Conservation (phyloP, 163 green algal genomes). For the Chloromonas sp. region DNA sequence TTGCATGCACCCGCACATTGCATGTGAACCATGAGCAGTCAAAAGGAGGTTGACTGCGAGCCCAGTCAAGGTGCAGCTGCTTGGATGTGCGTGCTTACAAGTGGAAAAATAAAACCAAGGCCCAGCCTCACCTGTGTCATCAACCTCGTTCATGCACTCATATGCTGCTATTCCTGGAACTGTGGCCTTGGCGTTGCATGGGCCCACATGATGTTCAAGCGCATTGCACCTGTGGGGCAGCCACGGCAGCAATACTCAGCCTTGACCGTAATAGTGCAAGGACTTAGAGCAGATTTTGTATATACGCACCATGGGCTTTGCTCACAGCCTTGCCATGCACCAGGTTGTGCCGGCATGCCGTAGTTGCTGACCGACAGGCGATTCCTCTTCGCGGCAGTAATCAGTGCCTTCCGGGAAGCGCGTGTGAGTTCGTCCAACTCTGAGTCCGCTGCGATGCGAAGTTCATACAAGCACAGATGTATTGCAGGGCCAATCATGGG, state of each 20-base stretch:
- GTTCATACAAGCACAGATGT: not conserved
- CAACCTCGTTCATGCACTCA: not conserved
- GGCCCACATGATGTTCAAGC: not conserved
- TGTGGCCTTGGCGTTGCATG: not conserved
- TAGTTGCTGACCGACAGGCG: not conserved
- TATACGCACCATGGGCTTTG: not conserved
- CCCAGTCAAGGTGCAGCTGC: too few species aligned
- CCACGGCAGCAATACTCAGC: too few species aligned
- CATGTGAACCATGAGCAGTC: too few species aligned
- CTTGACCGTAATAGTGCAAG: too few species aligned
- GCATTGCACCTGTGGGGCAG: not conserved
- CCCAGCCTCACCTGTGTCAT: not conserved
- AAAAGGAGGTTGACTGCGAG: too few species aligned
- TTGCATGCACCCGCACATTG: too few species aligned
- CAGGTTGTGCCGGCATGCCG: not conserved
- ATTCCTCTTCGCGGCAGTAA: not conserved
- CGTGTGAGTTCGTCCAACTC: not conserved
- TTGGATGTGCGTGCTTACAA: too few species aligned
- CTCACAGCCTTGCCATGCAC: not conserved
- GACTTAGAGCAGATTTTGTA: too few species aligned
- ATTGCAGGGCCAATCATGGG: not conserved
- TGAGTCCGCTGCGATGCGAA: not conserved
- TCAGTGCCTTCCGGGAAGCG: not conserved
- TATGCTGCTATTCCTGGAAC: not conserved
- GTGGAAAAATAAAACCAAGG: too few species aligned